phyloP scores from a whole-genome alignment of 2,329 filamentous ascomycete species.

The Penicillium expansum region DNA sequence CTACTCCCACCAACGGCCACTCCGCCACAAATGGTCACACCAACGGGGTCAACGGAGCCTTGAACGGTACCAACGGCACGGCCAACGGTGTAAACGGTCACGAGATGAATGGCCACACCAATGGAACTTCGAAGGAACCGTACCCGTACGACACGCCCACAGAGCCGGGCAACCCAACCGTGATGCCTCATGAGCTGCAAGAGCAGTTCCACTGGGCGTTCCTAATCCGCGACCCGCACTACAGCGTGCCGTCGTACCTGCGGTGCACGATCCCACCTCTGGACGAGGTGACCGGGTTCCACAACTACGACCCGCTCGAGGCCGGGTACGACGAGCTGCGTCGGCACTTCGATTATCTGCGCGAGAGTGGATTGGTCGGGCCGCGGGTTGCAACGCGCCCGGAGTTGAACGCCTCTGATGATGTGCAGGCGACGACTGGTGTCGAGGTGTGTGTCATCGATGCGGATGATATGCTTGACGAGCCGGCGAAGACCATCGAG shows the following conservation, averaged over 20 bases:
- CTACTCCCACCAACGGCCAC: constrained; percentile 10
- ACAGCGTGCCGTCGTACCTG: constrained; percentile 89
- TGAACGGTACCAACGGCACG: constrained; percentile 5
- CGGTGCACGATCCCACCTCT: constrained; percentile 90
- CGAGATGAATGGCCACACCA: too few species aligned
- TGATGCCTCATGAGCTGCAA: constrained; percentile 71
- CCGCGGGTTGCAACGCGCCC: constrained; percentile 55
- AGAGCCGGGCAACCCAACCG: constrained; percentile 76
- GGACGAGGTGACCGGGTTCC: constrained; percentile 76
- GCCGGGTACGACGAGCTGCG: constrained; percentile 89
- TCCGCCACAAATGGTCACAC: too few species aligned
- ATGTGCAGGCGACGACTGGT: constrained; percentile 10
- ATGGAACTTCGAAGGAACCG: constrained; percentile 38
- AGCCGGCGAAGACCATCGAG: constrained; percentile 71
- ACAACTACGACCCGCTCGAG: constrained; percentile 81
- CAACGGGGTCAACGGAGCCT: constrained; percentile 10
- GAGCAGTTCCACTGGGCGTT: constrained; percentile 90
- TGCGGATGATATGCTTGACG: constrained; percentile 88
- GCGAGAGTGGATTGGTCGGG: constrained; percentile 66
- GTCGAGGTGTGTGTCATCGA: constrained; percentile 81
- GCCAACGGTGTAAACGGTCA: too few species aligned
- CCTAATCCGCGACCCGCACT: constrained; percentile 91
- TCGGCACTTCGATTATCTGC: constrained; percentile 80
- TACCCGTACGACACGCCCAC: constrained; percentile 58
- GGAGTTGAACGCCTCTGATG: constrained; percentile 27